Percentiles rank a stretch among this genome's conserved stretches.
Evolutionary conservation across 306 rosid genomes (phyloP).

Genomic region (Vigna reflexopilosa): DNA sequence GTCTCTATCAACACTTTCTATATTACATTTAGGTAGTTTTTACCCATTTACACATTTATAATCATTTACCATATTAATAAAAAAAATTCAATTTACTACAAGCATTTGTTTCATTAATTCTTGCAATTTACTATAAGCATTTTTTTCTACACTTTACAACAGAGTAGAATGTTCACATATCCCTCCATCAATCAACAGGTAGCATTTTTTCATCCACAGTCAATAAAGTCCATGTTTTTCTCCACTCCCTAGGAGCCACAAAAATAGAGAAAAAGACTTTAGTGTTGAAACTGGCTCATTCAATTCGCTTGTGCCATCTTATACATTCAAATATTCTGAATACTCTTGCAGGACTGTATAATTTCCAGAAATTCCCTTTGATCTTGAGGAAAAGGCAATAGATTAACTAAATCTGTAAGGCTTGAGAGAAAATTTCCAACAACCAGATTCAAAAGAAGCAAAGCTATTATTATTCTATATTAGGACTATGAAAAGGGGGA

Average conservation of each 20-base stretch:
- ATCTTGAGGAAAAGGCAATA: conserved; percentile 5
- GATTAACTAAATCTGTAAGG: not conserved
- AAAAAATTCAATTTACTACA: not conserved
- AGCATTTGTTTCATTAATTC: not conserved
- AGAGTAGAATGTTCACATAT: conserved; percentile 3
- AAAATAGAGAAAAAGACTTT: not conserved
- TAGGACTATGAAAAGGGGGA: too few species aligned
- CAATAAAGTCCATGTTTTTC: not conserved
- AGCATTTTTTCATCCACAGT: not conserved
- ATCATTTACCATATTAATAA: not conserved
- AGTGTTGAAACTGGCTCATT: not conserved
- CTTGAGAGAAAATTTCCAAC: not conserved
- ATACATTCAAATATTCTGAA: not conserved
- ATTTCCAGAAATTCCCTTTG: not conserved
- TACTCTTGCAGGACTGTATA: not conserved
- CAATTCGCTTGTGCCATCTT: not conserved
- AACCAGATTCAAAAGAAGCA: not conserved
- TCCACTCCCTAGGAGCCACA: not conserved
- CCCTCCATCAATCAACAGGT: not conserved
- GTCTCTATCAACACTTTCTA: not conserved
- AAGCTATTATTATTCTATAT: not conserved
- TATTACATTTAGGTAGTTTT: not conserved
- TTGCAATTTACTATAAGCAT: not conserved
- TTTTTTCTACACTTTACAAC: not conserved
- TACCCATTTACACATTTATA: not conserved